Percentiles rank a stretch among this genome's conserved stretches.
Evolutionary conservation across 129 eudicot genomes (phyloP).

Genomic region (Flaveria bidentis): DNA sequence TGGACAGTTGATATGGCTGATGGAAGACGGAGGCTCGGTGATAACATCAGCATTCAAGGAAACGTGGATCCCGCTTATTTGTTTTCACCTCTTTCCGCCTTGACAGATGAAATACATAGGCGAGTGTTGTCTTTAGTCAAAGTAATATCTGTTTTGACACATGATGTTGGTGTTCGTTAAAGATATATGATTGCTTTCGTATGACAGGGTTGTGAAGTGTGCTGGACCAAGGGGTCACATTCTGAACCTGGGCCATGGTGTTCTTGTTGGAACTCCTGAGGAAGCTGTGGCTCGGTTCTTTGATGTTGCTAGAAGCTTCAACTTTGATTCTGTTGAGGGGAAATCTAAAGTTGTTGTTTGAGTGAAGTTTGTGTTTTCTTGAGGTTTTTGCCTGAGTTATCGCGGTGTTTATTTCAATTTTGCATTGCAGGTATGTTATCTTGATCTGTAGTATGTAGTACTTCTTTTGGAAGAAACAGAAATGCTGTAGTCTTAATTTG

Average conservation of each 20-base stretch:
- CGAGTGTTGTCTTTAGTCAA: slow-evolving; percentile 23
- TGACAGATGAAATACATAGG: slow-evolving; percentile 89
- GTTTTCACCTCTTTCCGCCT: slow-evolving; percentile 77
- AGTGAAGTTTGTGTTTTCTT: slow-evolving; percentile 23
- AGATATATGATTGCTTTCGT: slow-evolving; percentile 12
- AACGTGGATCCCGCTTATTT: slow-evolving; percentile 91
- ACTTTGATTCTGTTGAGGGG: slow-evolving; percentile 50
- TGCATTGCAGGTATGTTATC: slow-evolving; percentile 21
- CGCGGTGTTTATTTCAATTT: slow-evolving; percentile 10
- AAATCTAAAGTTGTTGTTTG: slow-evolving; percentile 52
- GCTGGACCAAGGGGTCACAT: slow-evolving; percentile 90
- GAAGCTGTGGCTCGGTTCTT: slow-evolving; percentile 98
- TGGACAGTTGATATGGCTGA: slow-evolving; percentile 99
- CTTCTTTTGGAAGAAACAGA: slow-evolving; percentile 21
- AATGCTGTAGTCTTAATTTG: slow-evolving; percentile 20
- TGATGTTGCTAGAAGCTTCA: slow-evolving; percentile 82
- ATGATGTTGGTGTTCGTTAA: background rate
- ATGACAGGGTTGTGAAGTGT: slow-evolving; percentile 83
- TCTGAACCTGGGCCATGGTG: slow-evolving; percentile 94
- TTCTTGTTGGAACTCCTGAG: slow-evolving; percentile 98
- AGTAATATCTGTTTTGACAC: background rate
- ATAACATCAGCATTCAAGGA: slow-evolving; percentile 77
- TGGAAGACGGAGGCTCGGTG: slow-evolving; percentile 85
- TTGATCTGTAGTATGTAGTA: slow-evolving; percentile 23
- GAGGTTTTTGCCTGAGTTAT: slow-evolving; percentile 12